Evolutionary conservation across 2,329 filamentous ascomycete species (phyloP), one percentile per base, ranked within the genome.

Genomic region (Alternaria ventricosa): DNA sequence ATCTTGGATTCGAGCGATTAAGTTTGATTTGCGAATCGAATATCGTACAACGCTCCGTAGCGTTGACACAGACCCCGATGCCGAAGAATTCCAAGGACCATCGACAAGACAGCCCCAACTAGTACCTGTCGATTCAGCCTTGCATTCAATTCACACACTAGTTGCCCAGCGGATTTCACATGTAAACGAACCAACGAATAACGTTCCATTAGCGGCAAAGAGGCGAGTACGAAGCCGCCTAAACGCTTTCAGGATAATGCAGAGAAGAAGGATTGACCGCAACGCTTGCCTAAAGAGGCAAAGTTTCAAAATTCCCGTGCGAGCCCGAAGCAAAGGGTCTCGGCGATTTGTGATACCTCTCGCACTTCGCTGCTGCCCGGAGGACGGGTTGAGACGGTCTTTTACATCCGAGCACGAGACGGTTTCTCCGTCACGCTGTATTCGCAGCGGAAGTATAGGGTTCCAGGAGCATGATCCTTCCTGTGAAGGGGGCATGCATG

Each of bases 221-320:
- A 44, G 51, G 56, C 30, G 18, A 57, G 46, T 50, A 55, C 57
- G 54, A 57, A 55, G 33, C 28, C 18, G 61, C 36, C 65, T 69
- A 44, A 66, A 45, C 59, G 55, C 28, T 36, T 60, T 59, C 18
- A 45, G 30, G 53, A 47, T 36, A 49, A 23, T n/a, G 49, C 56
- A 50, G 41, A 60, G 43, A 53, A 36, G 49, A 53, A 53, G 49
- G 49, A 41, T 41, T 36, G 59, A 3, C 55, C 66, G 69, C 64
- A 66, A 60, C 51, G 64, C 66, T 65, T 69, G 10, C 68, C 60
- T 15, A 57, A 64, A 58, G 7, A 15, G 54, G 69, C 23, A 57
- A 45, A 44, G 56, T 36, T 46, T 57, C 57, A 49, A 55, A 41
- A 57, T 47, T 56, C 61, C 64, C 61, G 33, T 58, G 57, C 46